phyloP scores from a whole-genome alignment of 2,329 filamentous ascomycete species.

The Aureobasidium musti region DNA sequence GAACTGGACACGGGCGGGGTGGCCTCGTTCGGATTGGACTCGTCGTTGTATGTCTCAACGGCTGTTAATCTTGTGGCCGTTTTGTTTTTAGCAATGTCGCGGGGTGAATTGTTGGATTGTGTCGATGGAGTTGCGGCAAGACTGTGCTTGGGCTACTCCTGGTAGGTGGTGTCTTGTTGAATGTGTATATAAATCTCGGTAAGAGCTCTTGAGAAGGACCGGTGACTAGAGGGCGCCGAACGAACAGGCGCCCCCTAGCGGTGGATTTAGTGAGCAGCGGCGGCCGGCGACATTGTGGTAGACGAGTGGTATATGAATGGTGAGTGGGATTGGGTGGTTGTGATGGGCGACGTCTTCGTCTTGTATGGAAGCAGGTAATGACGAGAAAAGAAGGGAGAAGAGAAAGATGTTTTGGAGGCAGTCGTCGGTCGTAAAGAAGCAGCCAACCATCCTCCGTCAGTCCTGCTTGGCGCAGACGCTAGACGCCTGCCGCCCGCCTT shows the following conservation, averaged over 20 bases:
- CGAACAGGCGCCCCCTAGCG: slow-evolving; percentile 38
- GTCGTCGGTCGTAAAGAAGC: slow-evolving; percentile 19
- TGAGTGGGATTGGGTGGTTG: slow-evolving; percentile 30
- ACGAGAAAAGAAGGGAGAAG: slow-evolving; percentile 20
- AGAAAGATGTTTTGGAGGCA: slow-evolving; percentile 10
- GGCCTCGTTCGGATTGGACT: slow-evolving; percentile 8
- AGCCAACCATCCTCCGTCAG: slow-evolving; percentile 20
- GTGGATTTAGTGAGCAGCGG: slow-evolving; percentile 42
- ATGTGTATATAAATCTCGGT: slow-evolving; percentile 38
- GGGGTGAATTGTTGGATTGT: not conserved
- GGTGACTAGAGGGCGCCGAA: slow-evolving; percentile 38
- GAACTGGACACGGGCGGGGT: not conserved
- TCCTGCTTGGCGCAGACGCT: slow-evolving; percentile 24
- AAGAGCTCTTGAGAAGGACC: slow-evolving; percentile 36
- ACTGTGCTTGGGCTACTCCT: slow-evolving; percentile 18
- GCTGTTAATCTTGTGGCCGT: slow-evolving; percentile 15
- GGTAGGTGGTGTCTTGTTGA: slow-evolving; percentile 34
- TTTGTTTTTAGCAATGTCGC: slow-evolving; percentile 3
- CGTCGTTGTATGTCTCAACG: slow-evolving; percentile 27
- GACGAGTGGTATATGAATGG: slow-evolving; percentile 37
- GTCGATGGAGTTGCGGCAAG: slow-evolving; percentile 8
- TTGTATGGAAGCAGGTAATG: slow-evolving; percentile 6
- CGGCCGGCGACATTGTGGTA: slow-evolving; percentile 41
- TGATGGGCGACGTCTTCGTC: slow-evolving; percentile 33
- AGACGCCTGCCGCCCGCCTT: slow-evolving; percentile 6